Conservation (phyloP, 805 yeast species). For the Diddensiella caesifluorescens region DNA sequence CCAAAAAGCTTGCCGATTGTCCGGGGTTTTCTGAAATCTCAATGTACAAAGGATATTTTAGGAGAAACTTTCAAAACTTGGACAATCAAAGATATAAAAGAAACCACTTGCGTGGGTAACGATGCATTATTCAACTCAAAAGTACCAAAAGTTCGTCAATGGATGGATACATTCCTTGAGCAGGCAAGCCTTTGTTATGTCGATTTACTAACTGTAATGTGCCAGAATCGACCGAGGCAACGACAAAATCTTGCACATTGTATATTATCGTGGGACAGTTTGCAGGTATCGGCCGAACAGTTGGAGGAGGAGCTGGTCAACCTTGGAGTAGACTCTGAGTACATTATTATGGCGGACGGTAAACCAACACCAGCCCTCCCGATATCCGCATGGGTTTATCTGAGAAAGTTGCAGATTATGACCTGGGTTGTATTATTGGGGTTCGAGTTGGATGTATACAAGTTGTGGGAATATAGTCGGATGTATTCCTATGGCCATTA, state of each 20-base stretch:
- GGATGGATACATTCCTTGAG: constrained; percentile 29
- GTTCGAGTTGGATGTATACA: constrained; percentile 68
- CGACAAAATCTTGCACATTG: constrained; percentile 65
- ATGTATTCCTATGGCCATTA: constrained; percentile 65
- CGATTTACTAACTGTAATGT: constrained; percentile 43
- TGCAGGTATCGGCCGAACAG: constrained; percentile 69
- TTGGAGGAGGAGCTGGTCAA: constrained; percentile 47
- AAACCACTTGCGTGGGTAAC: constrained; percentile 35
- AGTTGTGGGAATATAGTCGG: constrained; percentile 59
- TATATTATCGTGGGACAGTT: constrained; percentile 62
- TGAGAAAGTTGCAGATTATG: constrained; percentile 65
- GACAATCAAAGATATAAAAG: constrained; percentile 39
- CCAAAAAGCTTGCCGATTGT: constrained; percentile 25
- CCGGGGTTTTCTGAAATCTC: constrained; percentile 25
- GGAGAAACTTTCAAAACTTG: constrained; percentile 22
- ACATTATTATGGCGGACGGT: constrained; percentile 16
- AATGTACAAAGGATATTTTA: constrained; percentile 9
- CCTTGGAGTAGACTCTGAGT: constrained; percentile 2
- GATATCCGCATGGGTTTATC: constrained; percentile 63
- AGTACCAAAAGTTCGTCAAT: constrained; percentile 22
- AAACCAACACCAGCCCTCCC: constrained; percentile 47
- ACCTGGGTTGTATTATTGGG: constrained; percentile 66
- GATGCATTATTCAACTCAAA: constrained; percentile 32
- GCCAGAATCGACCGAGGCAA: constrained; percentile 74
- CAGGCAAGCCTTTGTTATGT: constrained; percentile 39